Evolutionary conservation across 2,329 filamentous ascomycete genomes (phyloP).

Genomic region (Waltergamsia citrina): DNA sequence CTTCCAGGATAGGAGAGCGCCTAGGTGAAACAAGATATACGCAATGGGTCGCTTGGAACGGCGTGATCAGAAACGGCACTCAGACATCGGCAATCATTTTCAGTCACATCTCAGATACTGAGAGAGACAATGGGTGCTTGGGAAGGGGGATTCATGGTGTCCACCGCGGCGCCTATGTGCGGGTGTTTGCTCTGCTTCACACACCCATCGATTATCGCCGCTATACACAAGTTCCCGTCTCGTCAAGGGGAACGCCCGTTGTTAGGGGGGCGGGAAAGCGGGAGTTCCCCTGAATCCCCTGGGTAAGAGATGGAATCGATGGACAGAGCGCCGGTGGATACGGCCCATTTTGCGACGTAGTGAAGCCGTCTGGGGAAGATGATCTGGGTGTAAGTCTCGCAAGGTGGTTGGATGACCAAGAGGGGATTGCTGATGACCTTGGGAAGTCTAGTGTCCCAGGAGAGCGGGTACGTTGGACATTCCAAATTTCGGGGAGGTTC

Average conservation of each 20-base stretch:
- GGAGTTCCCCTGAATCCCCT: background rate
- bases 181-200: no score
- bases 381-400: constrained; percentile 9
- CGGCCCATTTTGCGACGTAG: background rate
- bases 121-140: no score
- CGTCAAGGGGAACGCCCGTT: background rate
- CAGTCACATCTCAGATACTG: no score
- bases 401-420: constrained; percentile 17
- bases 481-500: constrained; percentile 18
- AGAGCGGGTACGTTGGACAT: constrained; percentile 2
- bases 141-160: no score
- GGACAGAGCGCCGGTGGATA: background rate
- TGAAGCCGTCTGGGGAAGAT: background rate
- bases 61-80: no score
- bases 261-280: background rate
- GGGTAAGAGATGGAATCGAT: background rate
- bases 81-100: no score
- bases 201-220: no score
- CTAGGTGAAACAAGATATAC: background rate
- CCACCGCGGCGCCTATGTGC: no score
- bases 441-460: constrained; percentile 2
- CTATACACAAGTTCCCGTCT: background rate
- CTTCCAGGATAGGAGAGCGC: background rate
- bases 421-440: no score
- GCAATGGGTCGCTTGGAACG: no score